Evolutionary conservation across 1,284 basidiomycete genomes (phyloP).

Genomic region (Polyporus tsugae): DNA sequence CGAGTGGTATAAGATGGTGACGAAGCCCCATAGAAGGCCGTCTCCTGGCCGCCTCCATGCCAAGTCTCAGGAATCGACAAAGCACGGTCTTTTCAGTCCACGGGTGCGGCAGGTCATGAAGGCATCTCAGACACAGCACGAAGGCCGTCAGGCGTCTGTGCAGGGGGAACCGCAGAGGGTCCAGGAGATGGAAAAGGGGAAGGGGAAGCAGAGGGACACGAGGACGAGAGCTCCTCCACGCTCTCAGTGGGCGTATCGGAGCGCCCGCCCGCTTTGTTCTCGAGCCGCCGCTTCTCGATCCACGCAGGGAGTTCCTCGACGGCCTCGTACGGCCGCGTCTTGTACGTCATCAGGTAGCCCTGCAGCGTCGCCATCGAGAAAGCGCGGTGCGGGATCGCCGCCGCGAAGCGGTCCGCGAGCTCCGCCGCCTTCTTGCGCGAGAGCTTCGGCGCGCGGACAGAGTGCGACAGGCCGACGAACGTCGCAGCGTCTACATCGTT

Average conservation of each 20-base stretch:
- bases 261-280: slow-evolving; percentile 28
- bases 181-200: not conserved
- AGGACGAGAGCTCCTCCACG: not conserved
- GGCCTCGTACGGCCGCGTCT: slow-evolving; percentile 66
- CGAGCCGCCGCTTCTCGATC: slow-evolving; percentile 38
- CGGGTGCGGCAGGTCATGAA: too few relatives aligned
- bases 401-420: slow-evolving; percentile 66
- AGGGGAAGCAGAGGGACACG: not conserved
- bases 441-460: slow-evolving; percentile 42
- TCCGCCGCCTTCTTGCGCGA: slow-evolving; percentile 42
- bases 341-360: slow-evolving; percentile 78
- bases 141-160: not conserved
- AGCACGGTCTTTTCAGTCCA: not conserved
- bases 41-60: not conserved
- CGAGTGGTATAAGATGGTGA: not conserved
- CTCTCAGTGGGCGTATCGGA: slow-evolving; percentile 21
- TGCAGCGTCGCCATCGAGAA: slow-evolving; percentile 80
- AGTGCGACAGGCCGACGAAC: slow-evolving; percentile 43
- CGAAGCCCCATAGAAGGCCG: not conserved
- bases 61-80: not conserved
- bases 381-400: slow-evolving; percentile 66
- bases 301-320: slow-evolving; percentile 46
- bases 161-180: not conserved
- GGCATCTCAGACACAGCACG: not conserved
- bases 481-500: slow-evolving; percentile 7